Base-by-base conservation (phyloP, 1,284 basidiomycete species). In the Cystobasidium slooffiae region DNA sequence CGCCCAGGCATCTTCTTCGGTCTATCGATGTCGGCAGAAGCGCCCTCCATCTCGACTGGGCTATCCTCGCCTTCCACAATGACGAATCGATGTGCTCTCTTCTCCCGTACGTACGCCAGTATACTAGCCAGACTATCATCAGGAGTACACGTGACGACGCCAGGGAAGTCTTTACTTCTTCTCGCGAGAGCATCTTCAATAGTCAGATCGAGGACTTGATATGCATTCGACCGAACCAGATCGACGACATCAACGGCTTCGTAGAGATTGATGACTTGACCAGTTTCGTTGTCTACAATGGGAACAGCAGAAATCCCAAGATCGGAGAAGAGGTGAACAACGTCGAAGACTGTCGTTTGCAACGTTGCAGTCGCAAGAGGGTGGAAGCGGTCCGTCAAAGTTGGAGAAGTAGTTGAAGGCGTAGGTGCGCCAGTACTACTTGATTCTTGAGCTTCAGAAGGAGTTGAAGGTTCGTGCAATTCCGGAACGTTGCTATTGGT, bases 241-340 rank as follows among this genome's bases (percentile, higher is more conserved):
- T 93, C 94, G 77, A 99, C 97, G 64, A 99, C 96, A 84, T 99
- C 97, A 22, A 99, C 97, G 1, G 96, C 97, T 84, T 99, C 97
- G 82, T 99, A 99, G 56, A 99, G 84, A 82, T 99, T 96, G 74
- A 99, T 88, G 44, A 99, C 97, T 72, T 95, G 88, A 9, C 96
- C 97, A 3, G 94, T 88, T 46, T 74, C 62, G 44, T 78, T 76
- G 37, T 79, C 78, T 24, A 99, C 86, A 80, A 99, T 97, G 3
- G 97, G 97, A 10, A 99, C 96, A 1, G 96, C 95, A 24, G 93
- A 96, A 78, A 99, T 97, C 16, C 94, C 91, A 46, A 90, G 87
- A 82, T 96, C 93, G 0, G 93, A 97, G 82, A 99, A 99, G 91
- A 97, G 94, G 82, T 99, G 97, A 0, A 99, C 97, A 64, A 99